Evolutionary conservation across 2,329 filamentous ascomycete species (phyloP).

Genomic region (Verticillium albo-atrum): DNA sequence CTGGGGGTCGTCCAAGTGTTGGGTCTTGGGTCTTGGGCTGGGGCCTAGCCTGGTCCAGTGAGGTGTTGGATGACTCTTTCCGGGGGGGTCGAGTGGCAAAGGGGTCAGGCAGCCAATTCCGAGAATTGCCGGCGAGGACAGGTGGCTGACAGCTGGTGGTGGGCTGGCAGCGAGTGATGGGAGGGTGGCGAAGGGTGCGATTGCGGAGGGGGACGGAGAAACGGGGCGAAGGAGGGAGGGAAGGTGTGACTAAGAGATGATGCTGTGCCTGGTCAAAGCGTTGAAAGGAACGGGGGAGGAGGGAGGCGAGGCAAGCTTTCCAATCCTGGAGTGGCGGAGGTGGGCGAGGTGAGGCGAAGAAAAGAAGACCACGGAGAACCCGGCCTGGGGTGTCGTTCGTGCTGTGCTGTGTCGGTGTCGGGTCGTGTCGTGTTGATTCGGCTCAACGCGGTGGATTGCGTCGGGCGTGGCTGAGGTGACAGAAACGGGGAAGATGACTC

Average conservation of each 20-base stretch:
- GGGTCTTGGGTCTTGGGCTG: constrained; percentile 3
- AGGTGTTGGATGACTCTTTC: constrained; percentile 18
- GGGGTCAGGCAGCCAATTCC: constrained; percentile 29
- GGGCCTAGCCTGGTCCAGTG: neutral
- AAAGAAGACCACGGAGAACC: neutral
- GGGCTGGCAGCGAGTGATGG: constrained; percentile 4
- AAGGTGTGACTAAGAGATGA: constrained; percentile 11
- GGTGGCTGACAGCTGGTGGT: neutral
- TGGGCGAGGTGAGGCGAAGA: neutral
- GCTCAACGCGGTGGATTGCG: neutral
- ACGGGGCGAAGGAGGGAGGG: constrained; percentile 9
- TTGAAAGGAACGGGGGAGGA: neutral
- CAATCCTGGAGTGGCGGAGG: neutral
- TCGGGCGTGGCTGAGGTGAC: neutral
- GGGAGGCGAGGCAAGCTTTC: neutral
- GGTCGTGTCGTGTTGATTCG: neutral
- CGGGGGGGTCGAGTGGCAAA: constrained; percentile 17
- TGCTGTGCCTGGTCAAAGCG: neutral
- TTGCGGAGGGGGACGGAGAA: constrained; percentile 24
- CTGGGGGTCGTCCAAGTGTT: constrained; percentile 9
- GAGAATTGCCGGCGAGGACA: constrained; percentile 20
- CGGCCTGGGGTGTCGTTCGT: neutral
- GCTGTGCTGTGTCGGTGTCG: neutral
- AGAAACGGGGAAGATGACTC: neutral
- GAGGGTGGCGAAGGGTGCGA: constrained; percentile 26